Conservation (phyloP, 2,329 filamentous ascomycete species). For the Mollisiaceae sp. region DNA sequence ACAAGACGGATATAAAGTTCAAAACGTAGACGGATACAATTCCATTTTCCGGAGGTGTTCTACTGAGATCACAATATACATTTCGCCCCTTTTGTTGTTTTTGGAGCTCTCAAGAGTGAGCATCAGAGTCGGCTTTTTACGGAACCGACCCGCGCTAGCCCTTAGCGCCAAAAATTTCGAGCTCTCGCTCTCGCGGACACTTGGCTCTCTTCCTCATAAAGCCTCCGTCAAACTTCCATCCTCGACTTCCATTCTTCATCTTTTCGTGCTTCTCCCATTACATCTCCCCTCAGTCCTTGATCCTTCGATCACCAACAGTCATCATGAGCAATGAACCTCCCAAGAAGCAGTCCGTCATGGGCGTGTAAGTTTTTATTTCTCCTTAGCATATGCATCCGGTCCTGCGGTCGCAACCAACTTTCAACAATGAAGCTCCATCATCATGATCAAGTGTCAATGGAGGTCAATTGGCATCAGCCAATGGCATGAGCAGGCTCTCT, state of each 20-base stretch:
- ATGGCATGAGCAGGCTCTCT: slow-evolving; percentile 27
- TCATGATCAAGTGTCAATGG: slow-evolving; percentile 33
- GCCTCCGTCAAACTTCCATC: slow-evolving; percentile 28
- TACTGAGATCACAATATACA: not conserved
- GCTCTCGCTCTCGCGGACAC: not conserved
- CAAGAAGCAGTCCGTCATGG: slow-evolving; percentile 63
- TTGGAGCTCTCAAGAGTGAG: too few species aligned
- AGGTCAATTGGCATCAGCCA: slow-evolving; percentile 34
- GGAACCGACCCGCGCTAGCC: too few species aligned
- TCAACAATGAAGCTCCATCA: slow-evolving; percentile 32
- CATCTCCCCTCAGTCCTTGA: slow-evolving; percentile 68
- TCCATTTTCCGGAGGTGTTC: too few species aligned
- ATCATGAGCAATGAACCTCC: slow-evolving; percentile 55
- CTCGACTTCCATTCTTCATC: slow-evolving; percentile 29
- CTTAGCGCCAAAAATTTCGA: not conserved
- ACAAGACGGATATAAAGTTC: not conserved
- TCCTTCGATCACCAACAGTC: slow-evolving; percentile 37
- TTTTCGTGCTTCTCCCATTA: slow-evolving; percentile 32
- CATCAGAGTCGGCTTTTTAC: too few species aligned
- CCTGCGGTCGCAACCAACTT: slow-evolving; percentile 24
- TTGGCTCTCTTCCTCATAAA: slow-evolving; percentile 25
- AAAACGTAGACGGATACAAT: too few species aligned
- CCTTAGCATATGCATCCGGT: slow-evolving; percentile 37
- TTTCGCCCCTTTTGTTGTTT: not conserved
- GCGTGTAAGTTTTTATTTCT: slow-evolving; percentile 61